Percentiles rank a stretch among this genome's conserved stretches.
phyloP scores from a whole-genome alignment of 306 rosid species.

The Casuarina cunninghamiana region DNA sequence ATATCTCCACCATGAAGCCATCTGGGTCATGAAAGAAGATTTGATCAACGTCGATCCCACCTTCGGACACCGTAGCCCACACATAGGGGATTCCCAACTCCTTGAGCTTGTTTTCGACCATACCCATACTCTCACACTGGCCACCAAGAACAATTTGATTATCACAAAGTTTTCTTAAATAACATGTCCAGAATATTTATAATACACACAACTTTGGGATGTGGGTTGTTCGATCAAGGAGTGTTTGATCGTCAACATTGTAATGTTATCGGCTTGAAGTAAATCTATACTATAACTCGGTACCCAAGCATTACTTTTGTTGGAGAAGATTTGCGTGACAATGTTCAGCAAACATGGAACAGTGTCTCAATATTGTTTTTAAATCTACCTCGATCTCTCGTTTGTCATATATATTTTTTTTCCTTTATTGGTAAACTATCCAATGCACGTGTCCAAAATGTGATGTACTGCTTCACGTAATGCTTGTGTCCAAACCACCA shows the following conservation, averaged over 20 bases:
- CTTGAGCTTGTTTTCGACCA: slow-evolving; percentile 80
- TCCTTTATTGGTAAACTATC: neutral
- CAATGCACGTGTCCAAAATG: neutral
- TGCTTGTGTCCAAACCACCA: neutral
- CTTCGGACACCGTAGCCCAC: slow-evolving; percentile 74
- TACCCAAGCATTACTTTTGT: too few species aligned
- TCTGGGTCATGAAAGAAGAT: slow-evolving; percentile 94
- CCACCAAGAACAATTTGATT: too few species aligned
- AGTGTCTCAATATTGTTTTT: neutral
- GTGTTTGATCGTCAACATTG: too few species aligned
- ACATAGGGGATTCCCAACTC: slow-evolving; percentile 65
- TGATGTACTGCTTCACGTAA: neutral
- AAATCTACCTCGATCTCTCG: neutral
- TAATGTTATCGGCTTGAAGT: too few species aligned
- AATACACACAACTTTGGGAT: too few species aligned
- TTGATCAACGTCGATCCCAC: slow-evolving; percentile 77
- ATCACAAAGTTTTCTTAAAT: too few species aligned
- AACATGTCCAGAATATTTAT: too few species aligned
- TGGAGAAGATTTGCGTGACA: too few species aligned
- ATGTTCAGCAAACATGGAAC: too few species aligned
- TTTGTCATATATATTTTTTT: neutral
- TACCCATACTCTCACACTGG: slow-evolving; percentile 92
- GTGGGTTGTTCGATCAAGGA: too few species aligned
- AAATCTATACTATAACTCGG: neutral
- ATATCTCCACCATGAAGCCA: slow-evolving; percentile 95